A percentile compares a stretch with the other conserved stretches of the same genome.
Evolutionary conservation across 2,329 filamentous ascomycete genomes (phyloP).

Genomic region (Orbilia ellipsospora): DNA sequence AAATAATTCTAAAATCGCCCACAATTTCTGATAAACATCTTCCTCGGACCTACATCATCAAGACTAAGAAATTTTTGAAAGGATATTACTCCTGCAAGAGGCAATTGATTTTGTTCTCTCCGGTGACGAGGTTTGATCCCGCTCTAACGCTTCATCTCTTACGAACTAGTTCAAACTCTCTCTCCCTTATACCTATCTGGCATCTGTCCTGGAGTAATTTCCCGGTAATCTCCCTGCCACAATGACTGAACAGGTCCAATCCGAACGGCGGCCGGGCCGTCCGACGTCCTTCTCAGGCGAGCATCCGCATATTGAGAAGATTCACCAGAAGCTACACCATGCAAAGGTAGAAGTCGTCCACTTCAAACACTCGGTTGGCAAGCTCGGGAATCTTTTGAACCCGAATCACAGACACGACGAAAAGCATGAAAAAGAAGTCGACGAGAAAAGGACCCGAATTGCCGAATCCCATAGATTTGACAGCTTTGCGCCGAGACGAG

Average conservation of each 20-base stretch:
- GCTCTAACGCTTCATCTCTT: not conserved
- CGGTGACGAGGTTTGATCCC: no score
- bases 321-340: constrained; percentile 62
- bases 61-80: no score
- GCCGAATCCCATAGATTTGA: constrained; percentile 81
- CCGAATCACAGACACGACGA: constrained; percentile 92
- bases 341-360: constrained; percentile 69
- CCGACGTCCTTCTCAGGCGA: constrained; percentile 26
- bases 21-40: no score
- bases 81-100: no score
- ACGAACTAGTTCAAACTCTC: no score
- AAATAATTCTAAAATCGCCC: no score
- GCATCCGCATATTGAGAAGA: constrained; percentile 46
- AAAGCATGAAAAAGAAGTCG: constrained; percentile 84
- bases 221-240: not conserved
- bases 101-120: no score
- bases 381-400: constrained; percentile 78
- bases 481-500: constrained; percentile 89
- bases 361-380: constrained; percentile 72
- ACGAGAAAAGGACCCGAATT: constrained; percentile 79
- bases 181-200: no score
- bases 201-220: no score
- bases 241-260: constrained; percentile 36
- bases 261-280: constrained; percentile 13
- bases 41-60: no score